These are phyloP conservation scores for Fraxinus nigra DNA, from an alignment of 305 asterid genomes.

Conservation along the genomic window DNA sequence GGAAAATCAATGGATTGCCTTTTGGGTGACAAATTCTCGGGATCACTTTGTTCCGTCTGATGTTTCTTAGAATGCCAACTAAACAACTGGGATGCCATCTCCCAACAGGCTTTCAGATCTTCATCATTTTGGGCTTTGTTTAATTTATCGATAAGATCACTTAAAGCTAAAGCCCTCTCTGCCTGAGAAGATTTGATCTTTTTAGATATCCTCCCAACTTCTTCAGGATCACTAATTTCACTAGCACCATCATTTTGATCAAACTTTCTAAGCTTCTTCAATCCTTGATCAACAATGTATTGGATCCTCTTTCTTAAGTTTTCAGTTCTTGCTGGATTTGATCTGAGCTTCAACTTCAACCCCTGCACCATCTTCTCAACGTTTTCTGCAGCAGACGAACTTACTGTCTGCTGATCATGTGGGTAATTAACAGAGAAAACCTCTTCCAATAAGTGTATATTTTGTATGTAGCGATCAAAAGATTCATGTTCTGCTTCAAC, in stretches of 20 bases:
- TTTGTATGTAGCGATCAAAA: constrained; percentile 76
- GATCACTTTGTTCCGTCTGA: constrained; percentile 26
- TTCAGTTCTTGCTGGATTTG: constrained; percentile 55
- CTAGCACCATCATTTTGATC: constrained; percentile 34
- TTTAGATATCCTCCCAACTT: constrained; percentile 39
- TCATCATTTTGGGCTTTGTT: constrained; percentile 70
- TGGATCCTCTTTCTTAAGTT: constrained; percentile 70
- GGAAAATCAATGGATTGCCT: constrained; percentile 28
- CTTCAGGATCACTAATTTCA: constrained; percentile 48
- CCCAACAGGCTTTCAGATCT: constrained; percentile 65
- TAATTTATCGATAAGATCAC: constrained; percentile 68
- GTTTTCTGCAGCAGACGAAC: constrained; percentile 40
- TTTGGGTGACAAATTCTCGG: constrained; percentile 17
- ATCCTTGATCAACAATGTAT: constrained; percentile 65
- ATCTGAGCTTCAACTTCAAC: constrained; percentile 61
- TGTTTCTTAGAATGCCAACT: constrained; percentile 25
- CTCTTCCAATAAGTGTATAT: constrained; percentile 68
- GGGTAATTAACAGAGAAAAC: constrained; percentile 53
- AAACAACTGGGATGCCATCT: constrained; percentile 50
- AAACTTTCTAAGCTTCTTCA: constrained; percentile 48
- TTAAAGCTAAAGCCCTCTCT: constrained; percentile 48
- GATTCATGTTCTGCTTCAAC: constrained; percentile 71
- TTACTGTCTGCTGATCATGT: constrained; percentile 29
- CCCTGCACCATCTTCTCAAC: constrained; percentile 34
- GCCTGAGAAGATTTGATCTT: constrained; percentile 45